Base-by-base conservation (phyloP, 805 yeast species). In the Yarrowia sp. region DNA sequence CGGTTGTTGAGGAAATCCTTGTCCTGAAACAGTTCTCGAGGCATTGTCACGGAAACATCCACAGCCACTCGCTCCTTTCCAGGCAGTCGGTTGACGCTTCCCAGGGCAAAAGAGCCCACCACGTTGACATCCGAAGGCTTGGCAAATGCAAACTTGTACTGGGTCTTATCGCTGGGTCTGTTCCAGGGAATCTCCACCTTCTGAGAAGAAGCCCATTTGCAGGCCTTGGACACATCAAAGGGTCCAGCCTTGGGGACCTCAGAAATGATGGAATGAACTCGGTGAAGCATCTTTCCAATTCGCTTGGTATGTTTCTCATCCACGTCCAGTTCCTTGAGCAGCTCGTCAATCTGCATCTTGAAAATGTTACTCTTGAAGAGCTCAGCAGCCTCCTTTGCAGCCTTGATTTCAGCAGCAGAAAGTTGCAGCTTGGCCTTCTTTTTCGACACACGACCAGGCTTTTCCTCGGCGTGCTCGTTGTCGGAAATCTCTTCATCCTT, bases 361-460 rank as follows among this genome's bases (percentile, higher is more conserved):
- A 95, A 93, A 64, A 95, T 92, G 76, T 92, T 95, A 9, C 97
- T 91, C 72, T 92, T 91, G 84, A 92, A 95, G 51, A 93, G 78
- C 74, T 92, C 98, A 0, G 96, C 95, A 0, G 98, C 90, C 74
- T 92, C 98, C 70, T 96, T 83, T 0, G 97, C 97, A 2, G 89
- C 82, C 71, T 93, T 97, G 51, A 93, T 85, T 66, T 95, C 97
- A 70, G 90, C 92, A 0, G 95, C 86, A 0, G 89, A 65, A 10
- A 68, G 38, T 24, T 56, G 46, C 9, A 62, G 68, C 35, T 64
- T 70, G 16, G 64, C 69, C 7, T 66, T 68, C 12, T 56, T 69
- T 35, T 49, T 65, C 4, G 66, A 70, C 22, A 61, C 64, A 11
- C 64, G 68, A 32, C 65, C 68, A 4, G 44, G 63, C 22, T 35